Evolutionary conservation across 352 stramenopile genomes (phyloP).

Genomic region (Pythium plurisporium): DNA sequence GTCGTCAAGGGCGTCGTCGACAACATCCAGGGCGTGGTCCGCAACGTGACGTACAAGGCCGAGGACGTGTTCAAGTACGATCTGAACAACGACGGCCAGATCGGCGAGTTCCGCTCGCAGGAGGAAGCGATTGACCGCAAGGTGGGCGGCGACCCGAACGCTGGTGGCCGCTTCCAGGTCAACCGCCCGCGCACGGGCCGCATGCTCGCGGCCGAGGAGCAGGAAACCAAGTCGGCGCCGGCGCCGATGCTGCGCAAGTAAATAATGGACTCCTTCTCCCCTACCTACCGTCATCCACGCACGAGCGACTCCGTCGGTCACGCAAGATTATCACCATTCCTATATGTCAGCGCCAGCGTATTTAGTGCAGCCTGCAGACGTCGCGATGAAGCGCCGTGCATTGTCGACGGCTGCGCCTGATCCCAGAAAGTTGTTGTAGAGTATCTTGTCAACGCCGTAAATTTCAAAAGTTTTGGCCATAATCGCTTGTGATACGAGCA

Average conservation of each 20-base stretch:
- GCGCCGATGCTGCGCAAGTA: conserved; percentile 5
- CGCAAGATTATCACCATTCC: too few species aligned
- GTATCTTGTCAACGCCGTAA: too few species aligned
- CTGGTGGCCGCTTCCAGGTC: conserved; percentile 6
- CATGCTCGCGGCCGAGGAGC: neutral
- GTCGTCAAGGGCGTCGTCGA: conserved; percentile 6
- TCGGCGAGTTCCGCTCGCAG: conserved; percentile 18
- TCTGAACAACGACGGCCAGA: conserved; percentile 24
- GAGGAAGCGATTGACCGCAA: conserved; percentile 7
- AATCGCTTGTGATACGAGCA: too few species aligned
- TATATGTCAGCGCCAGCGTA: neutral
- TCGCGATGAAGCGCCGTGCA: neutral
- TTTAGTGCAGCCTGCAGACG: neutral
- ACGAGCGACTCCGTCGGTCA: too few species aligned
- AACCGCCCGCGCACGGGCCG: conserved; percentile 5
- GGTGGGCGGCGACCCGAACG: conserved; percentile 13
- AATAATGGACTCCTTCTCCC: neutral
- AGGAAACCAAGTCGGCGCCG: conserved; percentile 3
- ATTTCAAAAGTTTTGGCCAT: too few species aligned
- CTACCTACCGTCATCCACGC: too few species aligned
- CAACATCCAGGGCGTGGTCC: neutral
- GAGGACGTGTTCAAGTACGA: conserved; percentile 8
- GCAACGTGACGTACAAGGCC: conserved; percentile 2
- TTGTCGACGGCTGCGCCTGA: too few species aligned
- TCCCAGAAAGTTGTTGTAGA: conserved; percentile 4